Evolutionary conservation across 345 rosid species (phyloP).

Genomic region (Citrus inodora): DNA sequence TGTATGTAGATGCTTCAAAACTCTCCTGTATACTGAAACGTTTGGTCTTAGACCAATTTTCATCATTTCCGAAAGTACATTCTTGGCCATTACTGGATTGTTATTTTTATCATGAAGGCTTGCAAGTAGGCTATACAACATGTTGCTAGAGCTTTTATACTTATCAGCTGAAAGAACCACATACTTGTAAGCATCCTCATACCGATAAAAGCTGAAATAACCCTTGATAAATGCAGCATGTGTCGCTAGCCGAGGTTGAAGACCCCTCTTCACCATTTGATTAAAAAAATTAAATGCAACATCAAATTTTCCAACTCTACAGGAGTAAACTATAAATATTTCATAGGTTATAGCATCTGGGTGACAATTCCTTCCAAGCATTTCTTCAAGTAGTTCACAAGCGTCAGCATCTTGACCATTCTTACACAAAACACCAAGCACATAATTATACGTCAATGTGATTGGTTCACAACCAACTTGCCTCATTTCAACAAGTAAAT

Average conservation of each 20-base stretch:
- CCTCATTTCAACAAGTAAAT: constrained; percentile 40
- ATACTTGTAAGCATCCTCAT: constrained; percentile 39
- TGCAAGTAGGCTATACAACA: constrained; percentile 42
- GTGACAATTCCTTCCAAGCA: constrained; percentile 34
- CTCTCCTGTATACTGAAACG: constrained; percentile 25
- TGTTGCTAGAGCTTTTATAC: constrained; percentile 22
- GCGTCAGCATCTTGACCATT: constrained; percentile 28
- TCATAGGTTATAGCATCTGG: constrained; percentile 54
- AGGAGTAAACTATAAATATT: constrained; percentile 31
- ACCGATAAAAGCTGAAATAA: constrained; percentile 24
- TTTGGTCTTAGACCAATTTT: constrained; percentile 49
- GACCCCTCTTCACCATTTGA: constrained; percentile 34
- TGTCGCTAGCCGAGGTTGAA: constrained; percentile 44
- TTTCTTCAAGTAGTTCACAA: constrained; percentile 26
- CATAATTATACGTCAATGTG: constrained; percentile 26
- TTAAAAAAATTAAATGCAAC: constrained; percentile 31
- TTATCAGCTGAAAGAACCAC: constrained; percentile 25
- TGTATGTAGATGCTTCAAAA: constrained; percentile 28
- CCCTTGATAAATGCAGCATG: constrained; percentile 45
- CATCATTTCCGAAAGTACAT: constrained; percentile 49
- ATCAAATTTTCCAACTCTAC: constrained; percentile 28
- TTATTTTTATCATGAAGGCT: constrained; percentile 36
- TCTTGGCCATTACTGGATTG: constrained; percentile 26
- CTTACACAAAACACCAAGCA: constrained; percentile 40
- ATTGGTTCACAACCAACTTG: constrained; percentile 23